Evolutionary conservation across 352 stramenopile genomes (phyloP), one percentile per base, ranked within the genome.

Genomic region (Pythium pyrilobum): DNA sequence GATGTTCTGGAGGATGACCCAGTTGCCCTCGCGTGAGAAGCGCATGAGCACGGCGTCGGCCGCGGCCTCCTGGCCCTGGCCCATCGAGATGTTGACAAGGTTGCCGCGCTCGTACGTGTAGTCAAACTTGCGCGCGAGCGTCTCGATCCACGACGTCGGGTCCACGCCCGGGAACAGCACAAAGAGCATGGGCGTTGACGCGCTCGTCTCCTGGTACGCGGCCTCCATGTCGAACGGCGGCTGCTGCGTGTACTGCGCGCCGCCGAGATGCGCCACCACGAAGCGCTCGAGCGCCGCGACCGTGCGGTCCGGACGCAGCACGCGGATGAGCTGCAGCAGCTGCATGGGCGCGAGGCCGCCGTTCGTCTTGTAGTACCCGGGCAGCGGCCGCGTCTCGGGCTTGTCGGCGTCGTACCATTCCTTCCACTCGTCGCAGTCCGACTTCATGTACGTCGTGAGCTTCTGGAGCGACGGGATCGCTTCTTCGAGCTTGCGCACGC

Each of bases 371-470:
- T 85, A 92, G 25, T 96, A 81, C 15, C 94, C 94, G 21, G 96
- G 96, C n/a, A 98, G 73, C 21, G 89, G 71, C 18, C 77, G 75
- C 16, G 69, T 59, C 70, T 99, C 96, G 0, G 92, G 92, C 20
- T 90, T 89, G 42, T 97, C 91, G 9, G 82, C 62, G 32, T 98
- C 88, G 62, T 92, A 98, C 92, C 92, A 99, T 48, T 89, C 74
- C 41, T 78, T 76, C 96, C 96, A 99, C 45, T 98, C 96, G 44
- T 99, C 96, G 10, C 82, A 86, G 52, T 98, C 96, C 3, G 77
- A 87, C 33, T 97, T 93, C 85, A 99, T 98, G 31, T 80, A 85
- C 36, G 97, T 93, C 4, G 90, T 92, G 24, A 99, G 75, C 44
- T 93, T 96, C 51, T 96, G 74, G 42, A 98, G 94, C 25, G 71